These are phyloP conservation scores for Quercus robur DNA, from an alignment of 306 rosid genomes.

Conservation along the genomic window DNA sequence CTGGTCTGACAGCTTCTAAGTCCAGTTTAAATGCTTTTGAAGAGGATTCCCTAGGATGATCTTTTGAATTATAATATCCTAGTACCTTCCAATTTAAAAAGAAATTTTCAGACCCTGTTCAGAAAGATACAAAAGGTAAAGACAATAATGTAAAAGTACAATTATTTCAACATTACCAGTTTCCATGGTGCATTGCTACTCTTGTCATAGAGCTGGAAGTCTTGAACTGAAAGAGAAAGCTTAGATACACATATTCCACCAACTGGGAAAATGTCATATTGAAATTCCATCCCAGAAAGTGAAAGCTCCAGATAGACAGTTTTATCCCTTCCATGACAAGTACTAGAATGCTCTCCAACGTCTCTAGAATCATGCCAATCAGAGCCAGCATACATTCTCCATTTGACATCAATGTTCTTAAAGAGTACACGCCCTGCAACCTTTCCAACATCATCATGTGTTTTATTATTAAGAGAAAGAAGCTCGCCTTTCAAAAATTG, in stretches of 20 bases:
- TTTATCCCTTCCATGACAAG: constrained; percentile 50
- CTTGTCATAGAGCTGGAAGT: constrained; percentile 68
- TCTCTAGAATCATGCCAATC: constrained; percentile 54
- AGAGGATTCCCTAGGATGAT: constrained; percentile 77
- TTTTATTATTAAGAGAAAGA: constrained; percentile 36
- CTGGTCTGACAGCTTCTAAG: constrained; percentile 94
- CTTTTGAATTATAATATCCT: constrained; percentile 79
- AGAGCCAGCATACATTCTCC: constrained; percentile 84
- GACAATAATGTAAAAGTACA: constrained; percentile 3
- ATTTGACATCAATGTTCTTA: constrained; percentile 65
- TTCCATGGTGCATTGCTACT: constrained; percentile 93
- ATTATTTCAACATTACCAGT: constrained; percentile 50
- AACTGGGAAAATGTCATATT: constrained; percentile 64
- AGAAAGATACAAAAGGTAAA: constrained; percentile 14
- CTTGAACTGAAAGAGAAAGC: constrained; percentile 73
- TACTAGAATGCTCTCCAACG: constrained; percentile 33
- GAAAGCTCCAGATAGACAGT: constrained; percentile 57
- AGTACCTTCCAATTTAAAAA: constrained; percentile 63
- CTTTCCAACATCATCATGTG: constrained; percentile 29
- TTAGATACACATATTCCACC: constrained; percentile 74
- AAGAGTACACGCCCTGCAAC: constrained; percentile 66
- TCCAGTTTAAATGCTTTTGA: constrained; percentile 89
- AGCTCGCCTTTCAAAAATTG: constrained; percentile 30
- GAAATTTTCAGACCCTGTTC: constrained; percentile 20
- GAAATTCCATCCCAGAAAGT: constrained; percentile 70